phyloP scores from a whole-genome alignment of 148 eudicot genomes.

The Nepenthes gracilis region DNA sequence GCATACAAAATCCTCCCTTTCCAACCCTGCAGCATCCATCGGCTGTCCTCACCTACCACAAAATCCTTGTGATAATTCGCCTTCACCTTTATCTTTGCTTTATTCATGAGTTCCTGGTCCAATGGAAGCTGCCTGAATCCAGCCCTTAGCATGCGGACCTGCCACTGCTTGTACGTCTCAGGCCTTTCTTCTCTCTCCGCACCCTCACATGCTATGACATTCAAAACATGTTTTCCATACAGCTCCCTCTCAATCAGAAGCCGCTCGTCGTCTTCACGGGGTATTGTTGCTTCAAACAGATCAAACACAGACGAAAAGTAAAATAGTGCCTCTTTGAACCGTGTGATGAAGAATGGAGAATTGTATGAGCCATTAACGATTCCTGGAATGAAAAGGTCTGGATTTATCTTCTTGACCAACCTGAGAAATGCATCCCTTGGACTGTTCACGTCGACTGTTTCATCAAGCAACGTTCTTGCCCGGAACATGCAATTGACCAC shows the following conservation, averaged over 20 bases:
- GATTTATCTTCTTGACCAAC: slow-evolving; percentile 12
- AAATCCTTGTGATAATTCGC: slow-evolving; percentile 16
- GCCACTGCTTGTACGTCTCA: slow-evolving; percentile 21
- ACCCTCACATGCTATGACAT: slow-evolving; percentile 20
- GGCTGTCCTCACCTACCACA: slow-evolving; percentile 11
- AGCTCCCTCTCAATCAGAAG: slow-evolving; percentile 10
- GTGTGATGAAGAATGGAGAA: slow-evolving; percentile 19
- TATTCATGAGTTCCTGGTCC: slow-evolving; percentile 6
- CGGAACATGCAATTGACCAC: slow-evolving; percentile 10
- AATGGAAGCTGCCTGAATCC: slow-evolving; percentile 12
- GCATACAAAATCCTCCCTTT: slow-evolving; percentile 12
- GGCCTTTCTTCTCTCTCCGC: slow-evolving; percentile 18
- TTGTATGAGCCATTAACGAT: slow-evolving; percentile 14
- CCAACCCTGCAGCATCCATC: slow-evolving; percentile 17
- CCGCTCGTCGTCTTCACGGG: slow-evolving; percentile 14
- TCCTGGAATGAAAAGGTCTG: slow-evolving; percentile 14
- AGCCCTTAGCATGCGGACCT: slow-evolving; percentile 8
- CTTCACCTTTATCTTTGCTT: slow-evolving; percentile 14
- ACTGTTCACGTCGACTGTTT: slow-evolving; percentile 11
- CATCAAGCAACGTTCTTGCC: slow-evolving; percentile 14
- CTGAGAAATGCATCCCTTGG: slow-evolving; percentile 17
- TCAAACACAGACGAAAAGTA: slow-evolving; percentile 16
- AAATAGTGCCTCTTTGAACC: slow-evolving; percentile 20
- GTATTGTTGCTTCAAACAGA: slow-evolving; percentile 17
- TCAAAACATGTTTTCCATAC: slow-evolving; percentile 13